phyloP scores from a whole-genome alignment of 2,329 filamentous ascomycete species.

The Colletotrichum lini region DNA sequence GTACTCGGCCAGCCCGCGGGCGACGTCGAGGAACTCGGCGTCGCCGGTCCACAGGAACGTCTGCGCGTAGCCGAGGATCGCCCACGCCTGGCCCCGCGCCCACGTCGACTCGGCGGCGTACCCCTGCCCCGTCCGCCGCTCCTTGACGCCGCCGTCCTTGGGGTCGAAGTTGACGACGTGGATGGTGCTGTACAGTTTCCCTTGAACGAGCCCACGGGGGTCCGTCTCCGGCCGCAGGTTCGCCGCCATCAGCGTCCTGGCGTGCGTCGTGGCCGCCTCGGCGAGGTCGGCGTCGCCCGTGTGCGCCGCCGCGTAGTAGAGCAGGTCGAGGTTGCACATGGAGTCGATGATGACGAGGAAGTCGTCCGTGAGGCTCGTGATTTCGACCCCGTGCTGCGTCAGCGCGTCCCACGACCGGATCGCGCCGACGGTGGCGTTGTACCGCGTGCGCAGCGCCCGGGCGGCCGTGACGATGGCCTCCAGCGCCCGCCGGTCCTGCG shows the following conservation, averaged over 20 bases:
- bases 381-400: conserved; percentile 49
- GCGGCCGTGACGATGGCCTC: conserved; percentile 60
- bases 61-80: conserved; percentile 64
- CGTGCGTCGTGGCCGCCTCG: conserved; percentile 55
- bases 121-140: conserved; percentile 64
- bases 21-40: conserved; percentile 58
- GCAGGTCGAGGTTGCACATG: conserved; percentile 57
- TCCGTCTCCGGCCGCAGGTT: conserved; percentile 56
- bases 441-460: conserved; percentile 58
- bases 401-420: conserved; percentile 65
- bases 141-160: conserved; percentile 57
- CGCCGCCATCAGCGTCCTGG: conserved; percentile 55
- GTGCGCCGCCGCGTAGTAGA: conserved; percentile 54
- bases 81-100: conserved; percentile 68
- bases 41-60: conserved; percentile 64
- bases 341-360: conserved; percentile 61
- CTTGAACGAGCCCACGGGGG: conserved; percentile 19
- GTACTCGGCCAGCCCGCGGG: conserved; percentile 63
- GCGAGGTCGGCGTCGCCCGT: conserved; percentile 47
- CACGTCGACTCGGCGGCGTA: conserved; percentile 62
- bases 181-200: conserved; percentile 53
- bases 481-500: conserved; percentile 55
- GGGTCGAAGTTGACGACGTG: conserved; percentile 67
- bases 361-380: conserved; percentile 50
- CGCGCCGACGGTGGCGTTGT: conserved; percentile 58